Base-by-base conservation (phyloP, 1,139 yeast genomes). In the Yamadazyma diddensiae region DNA sequence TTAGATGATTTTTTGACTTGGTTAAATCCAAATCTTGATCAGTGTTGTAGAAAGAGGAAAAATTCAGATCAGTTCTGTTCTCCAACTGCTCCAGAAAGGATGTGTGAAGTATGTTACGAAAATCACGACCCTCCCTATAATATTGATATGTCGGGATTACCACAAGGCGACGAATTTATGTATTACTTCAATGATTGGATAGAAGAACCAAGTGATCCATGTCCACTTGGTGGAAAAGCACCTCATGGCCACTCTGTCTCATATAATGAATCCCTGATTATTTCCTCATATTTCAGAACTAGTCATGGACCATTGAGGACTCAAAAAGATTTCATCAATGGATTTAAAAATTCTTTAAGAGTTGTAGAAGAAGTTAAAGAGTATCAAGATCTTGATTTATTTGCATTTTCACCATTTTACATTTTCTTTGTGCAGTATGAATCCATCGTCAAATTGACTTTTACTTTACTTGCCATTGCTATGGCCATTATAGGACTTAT, bases 191-290 rank as follows among this genome's bases (percentile, higher is more conserved):
- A 75, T 16, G 77, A 82, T 29, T 92, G 98, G 98, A 85, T 92
- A 19, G 69, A 78, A 26, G 86, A 86, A 27, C 79, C 79, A 2
- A 83, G 95, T 37, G 94, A 86, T 47, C 88, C 94, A 3, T 92
- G 98, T 57, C 97, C 97, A 1, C 65, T 92, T 19, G 97, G 96
- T 3, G 98, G 98, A 1, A 83, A 85, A 50, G 97, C 97, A 0
- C 95, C 97, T 0, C 92, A 90, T 50, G 72, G 84, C 1, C 59
- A 65, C 5, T 70, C 94, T 0, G 65, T 92, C 12, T 56, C 70
- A 1, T 64, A 64, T 30, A 59, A 65, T 12, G 58, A 63, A 0
- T 35, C 47, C 8, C 49, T 48, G 1, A 70, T 90, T 14, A 46
- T 53, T 4, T 67, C 94, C 1, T 78, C 92, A 3, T 71, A 76